phyloP scores from a whole-genome alignment of 164 flowering plant species.

The Stephania cephalantha region DNA sequence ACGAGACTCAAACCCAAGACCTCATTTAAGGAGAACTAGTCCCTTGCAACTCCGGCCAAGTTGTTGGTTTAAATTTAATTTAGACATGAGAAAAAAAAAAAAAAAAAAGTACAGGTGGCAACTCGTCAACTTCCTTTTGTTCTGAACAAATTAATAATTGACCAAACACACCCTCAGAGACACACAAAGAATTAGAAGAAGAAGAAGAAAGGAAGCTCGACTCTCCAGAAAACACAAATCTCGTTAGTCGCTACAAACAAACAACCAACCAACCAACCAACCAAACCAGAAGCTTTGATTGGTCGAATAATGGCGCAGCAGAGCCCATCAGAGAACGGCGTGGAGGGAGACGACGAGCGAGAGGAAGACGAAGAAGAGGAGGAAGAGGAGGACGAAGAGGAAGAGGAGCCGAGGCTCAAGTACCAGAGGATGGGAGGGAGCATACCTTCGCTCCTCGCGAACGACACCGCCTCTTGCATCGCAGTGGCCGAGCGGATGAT shows the following conservation, averaged over 20 bases:
- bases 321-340: conserved; percentile 57
- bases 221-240: not conserved
- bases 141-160: not conserved
- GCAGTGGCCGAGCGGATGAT: conserved; percentile 97
- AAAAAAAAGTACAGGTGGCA: not conserved
- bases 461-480: conserved; percentile 80
- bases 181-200: too few relatives aligned
- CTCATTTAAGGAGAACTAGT: too few relatives aligned
- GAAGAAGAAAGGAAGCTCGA: not conserved
- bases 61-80: too few relatives aligned
- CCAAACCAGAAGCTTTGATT: not conserved
- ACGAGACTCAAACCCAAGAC: too few relatives aligned
- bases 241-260: not conserved
- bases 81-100: not conserved
- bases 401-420: conserved; percentile 96
- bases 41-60: too few relatives aligned
- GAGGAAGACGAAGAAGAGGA: conserved; percentile 48
- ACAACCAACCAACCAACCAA: not conserved
- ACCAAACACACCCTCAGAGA: too few relatives aligned
- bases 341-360: conserved; percentile 83
- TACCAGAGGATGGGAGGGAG: conserved; percentile 98
- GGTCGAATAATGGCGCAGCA: conserved; percentile 7
- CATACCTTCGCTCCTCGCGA: conserved; percentile 55
- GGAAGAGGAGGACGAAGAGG: conserved; percentile 74
- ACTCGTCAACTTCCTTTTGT: not conserved